Evolutionary conservation across 257 asterid species (phyloP), one percentile per base, ranked within the genome.

Genomic region (Solanum chilense): DNA sequence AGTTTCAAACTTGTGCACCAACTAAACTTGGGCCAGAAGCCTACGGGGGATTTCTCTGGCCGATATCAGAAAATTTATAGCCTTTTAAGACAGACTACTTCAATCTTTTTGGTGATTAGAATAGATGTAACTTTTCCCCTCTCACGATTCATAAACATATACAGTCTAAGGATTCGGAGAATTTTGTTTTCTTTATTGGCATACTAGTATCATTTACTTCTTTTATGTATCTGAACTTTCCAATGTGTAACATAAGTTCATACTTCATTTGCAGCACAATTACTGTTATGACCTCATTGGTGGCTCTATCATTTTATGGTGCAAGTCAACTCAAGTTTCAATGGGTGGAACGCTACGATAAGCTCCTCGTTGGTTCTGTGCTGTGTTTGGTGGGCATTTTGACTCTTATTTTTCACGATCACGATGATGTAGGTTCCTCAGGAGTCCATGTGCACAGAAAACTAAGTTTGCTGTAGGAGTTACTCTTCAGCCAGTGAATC

Each of bases 271-370:
- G 93, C 97, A 96, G 98, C 94, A 97, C 99, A 25, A 93, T 97
- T 84, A 92, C 94, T 60, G 99, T 96, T 31, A 97, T 97, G 99
- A 97, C 96, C 11, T 97, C 99, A 2, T 91, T 97, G 60, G 99
- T 97, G 91, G 99, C 99, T 16, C 96, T 96, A 87, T 97, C 99
- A 33, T 96, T 93, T 91, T 97, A 97, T 49, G 99, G 99, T 85
- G 98, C 99, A 52, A 97, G 98, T 89, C 98, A 96, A 94, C 95
- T 97, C 82, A 97, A 97, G 95, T 96, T 97, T 90, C 98, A 96
- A 83, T 97, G 98, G 98, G 98, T 94, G 86, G 99, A 97, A 88
- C 98, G 96, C 64, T 94, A 97, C 2, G 99, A 97, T 93, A 96
- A 96, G 92, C 98, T 97, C 87, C 98, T 95, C 18, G 99, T 96